These are phyloP conservation scores for Neoboletus magnificus DNA, from an alignment of 768 basidiomycete species.

Conservation along the genomic window DNA sequence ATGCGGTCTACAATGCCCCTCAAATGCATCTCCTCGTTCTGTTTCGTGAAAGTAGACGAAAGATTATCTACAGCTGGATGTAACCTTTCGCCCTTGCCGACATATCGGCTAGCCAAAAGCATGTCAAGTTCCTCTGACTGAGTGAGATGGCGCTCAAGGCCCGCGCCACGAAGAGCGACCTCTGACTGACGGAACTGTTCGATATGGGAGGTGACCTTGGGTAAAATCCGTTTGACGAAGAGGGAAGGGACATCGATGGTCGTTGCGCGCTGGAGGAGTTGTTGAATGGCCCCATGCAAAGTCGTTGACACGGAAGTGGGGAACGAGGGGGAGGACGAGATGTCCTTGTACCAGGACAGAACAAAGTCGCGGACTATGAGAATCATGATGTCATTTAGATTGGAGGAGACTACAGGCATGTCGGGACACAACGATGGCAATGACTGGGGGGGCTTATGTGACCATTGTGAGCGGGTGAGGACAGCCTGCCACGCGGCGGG, in stretches of 20 bases:
- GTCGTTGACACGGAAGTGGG: slow-evolving; percentile 78
- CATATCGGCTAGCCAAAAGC: slow-evolving; percentile 79
- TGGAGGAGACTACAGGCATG: slow-evolving; percentile 62
- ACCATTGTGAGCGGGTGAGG: slow-evolving; percentile 87
- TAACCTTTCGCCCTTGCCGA: slow-evolving; percentile 58
- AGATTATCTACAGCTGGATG: slow-evolving; percentile 88
- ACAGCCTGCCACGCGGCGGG: slow-evolving; percentile 95
- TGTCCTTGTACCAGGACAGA: slow-evolving; percentile 79
- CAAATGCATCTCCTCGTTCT: slow-evolving; percentile 87
- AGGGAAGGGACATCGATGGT: slow-evolving; percentile 71
- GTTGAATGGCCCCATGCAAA: slow-evolving; percentile 62
- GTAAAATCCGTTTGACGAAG: slow-evolving; percentile 79
- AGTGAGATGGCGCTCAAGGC: slow-evolving; percentile 75
- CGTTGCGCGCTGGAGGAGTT: slow-evolving; percentile 53
- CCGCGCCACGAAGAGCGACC: slow-evolving; percentile 76
- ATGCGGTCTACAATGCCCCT: slow-evolving; percentile 65
- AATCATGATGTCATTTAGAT: slow-evolving; percentile 76
- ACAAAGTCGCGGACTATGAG: slow-evolving; percentile 87
- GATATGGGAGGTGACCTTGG: slow-evolving; percentile 85
- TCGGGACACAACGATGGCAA: slow-evolving; percentile 64
- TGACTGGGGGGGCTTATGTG: slow-evolving; percentile 64
- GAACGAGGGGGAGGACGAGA: slow-evolving; percentile 87
- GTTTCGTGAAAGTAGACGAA: slow-evolving; percentile 84
- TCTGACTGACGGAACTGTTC: slow-evolving; percentile 92
- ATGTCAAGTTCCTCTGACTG: slow-evolving; percentile 90